phyloP scores from a whole-genome alignment of 2,329 filamentous ascomycete genomes.

The Epichloe gansuensis region DNA sequence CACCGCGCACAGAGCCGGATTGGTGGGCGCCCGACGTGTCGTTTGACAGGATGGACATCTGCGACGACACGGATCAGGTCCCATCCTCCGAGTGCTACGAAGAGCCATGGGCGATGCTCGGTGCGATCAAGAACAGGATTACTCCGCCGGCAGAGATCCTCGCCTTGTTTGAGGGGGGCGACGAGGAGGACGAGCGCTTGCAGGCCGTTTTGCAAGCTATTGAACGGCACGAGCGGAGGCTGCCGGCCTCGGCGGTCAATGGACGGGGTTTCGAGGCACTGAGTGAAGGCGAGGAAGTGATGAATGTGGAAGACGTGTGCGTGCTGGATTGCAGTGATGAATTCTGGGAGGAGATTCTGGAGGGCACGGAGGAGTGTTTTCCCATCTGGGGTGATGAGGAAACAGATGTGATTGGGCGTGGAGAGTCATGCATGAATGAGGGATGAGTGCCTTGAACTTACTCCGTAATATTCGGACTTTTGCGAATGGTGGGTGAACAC shows the following conservation, averaged over 20 bases:
- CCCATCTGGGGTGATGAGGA: too few species aligned
- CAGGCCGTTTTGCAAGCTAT: background rate
- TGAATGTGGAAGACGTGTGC: background rate
- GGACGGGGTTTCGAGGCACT: background rate
- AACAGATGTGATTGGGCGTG: too few species aligned
- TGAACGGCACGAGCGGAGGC: background rate
- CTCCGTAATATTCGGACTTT: too few species aligned
- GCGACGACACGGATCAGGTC: too few species aligned
- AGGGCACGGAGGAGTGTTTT: background rate
- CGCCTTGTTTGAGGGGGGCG: too few species aligned
- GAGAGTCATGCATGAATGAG: too few species aligned
- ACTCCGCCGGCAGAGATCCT: background rate
- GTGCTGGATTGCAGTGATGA: background rate
- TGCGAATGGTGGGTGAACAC: too few species aligned
- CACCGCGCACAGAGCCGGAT: too few species aligned
- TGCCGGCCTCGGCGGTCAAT: background rate
- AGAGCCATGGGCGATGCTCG: background rate
- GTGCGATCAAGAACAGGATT: background rate
- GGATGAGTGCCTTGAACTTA: too few species aligned
- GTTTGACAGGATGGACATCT: too few species aligned
- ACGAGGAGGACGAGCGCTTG: background rate
- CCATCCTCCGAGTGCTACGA: background rate
- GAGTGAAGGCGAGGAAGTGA: background rate
- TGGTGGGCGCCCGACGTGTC: too few species aligned
- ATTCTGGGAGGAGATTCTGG: background rate